Evolutionary conservation across 148 eudicot species (phyloP), one percentile per base, ranked within the genome.

Genomic region (Rhododendron vialii): DNA sequence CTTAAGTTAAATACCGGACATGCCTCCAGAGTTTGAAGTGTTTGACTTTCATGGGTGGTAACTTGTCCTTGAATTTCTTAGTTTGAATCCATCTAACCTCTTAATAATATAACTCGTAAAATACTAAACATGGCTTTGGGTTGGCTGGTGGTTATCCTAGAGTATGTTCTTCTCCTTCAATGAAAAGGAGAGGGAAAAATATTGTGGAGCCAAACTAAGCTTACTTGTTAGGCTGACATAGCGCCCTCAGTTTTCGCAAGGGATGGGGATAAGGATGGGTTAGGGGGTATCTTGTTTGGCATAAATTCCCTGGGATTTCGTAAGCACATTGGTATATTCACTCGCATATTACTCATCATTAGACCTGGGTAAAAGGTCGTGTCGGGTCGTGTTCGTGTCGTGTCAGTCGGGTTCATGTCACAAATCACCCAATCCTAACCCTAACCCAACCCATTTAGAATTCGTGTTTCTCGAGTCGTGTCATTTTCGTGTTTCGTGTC

Each of bases 321-420:
- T 51, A 53, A 89, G 92, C 91, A 87, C 86, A 88, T 90, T 61
- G 14, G 92, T 65, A 93, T 91, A 93, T 91, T 90, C 88, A 20
- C 28, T 84, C 51, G 94, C 79, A 92, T 89, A 87, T 88, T 85
- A 53, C 57, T 26, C 73, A 8, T 73, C 84, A 84, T 14, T 76
- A n/a, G n/a, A n/a, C n/a, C n/a, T n/a, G n/a, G n/a, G n/a, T n/a
- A n/a, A n/a, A n/a, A n/a, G n/a, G n/a, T n/a, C n/a, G n/a, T n/a
- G n/a, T n/a, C n/a, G n/a, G n/a, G n/a, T n/a, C n/a, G n/a, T n/a
- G n/a, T n/a, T n/a, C n/a, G n/a, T n/a, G n/a, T n/a, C n/a, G n/a
- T n/a, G n/a, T n/a, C n/a, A n/a, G n/a, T n/a, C n/a, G n/a, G n/a
- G n/a, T n/a, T n/a, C n/a, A n/a, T n/a, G n/a, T n/a, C n/a, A n/a